These are phyloP conservation scores for Yamadazyma paraphyllophila DNA, from an alignment of 805 yeast genomes.

Conservation along the genomic window DNA sequence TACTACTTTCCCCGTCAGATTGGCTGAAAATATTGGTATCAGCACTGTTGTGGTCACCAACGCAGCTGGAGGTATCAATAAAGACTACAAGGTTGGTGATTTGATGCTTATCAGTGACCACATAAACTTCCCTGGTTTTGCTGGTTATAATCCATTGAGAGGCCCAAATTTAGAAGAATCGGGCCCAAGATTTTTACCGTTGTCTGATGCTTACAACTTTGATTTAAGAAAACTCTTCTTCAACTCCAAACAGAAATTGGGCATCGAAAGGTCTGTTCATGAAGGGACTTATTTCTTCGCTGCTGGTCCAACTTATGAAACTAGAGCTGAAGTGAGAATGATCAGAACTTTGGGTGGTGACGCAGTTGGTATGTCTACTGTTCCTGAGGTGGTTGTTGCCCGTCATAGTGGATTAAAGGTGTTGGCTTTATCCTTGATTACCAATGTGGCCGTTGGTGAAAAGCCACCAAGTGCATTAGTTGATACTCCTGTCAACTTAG, in stretches of 20 bases:
- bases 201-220: conserved; percentile 86
- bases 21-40: conserved; percentile 63
- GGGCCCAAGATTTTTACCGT: conserved; percentile 86
- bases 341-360: conserved; percentile 77
- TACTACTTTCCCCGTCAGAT: conserved; percentile 83
- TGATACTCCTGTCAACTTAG: conserved; percentile 49
- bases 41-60: conserved; percentile 76
- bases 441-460: conserved; percentile 75
- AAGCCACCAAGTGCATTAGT: conserved; percentile 67
- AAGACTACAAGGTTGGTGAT: conserved; percentile 73
- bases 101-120: conserved; percentile 90
- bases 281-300: conserved; percentile 87
- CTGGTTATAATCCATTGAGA: conserved; percentile 82
- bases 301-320: conserved; percentile 92
- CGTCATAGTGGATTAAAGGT: conserved; percentile 83
- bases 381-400: conserved; percentile 92
- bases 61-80: conserved; percentile 91
- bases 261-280: conserved; percentile 60
- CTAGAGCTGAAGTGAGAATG: conserved; percentile 86
- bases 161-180: conserved; percentile 79
- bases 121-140: conserved; percentile 84
- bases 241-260: conserved; percentile 43
- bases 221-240: conserved; percentile 64
- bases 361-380: conserved; percentile 97
- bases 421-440: conserved; percentile 80